Conservation (phyloP, 495 filamentous ascomycete species). For the Annulohypoxylon maeteangense region DNA sequence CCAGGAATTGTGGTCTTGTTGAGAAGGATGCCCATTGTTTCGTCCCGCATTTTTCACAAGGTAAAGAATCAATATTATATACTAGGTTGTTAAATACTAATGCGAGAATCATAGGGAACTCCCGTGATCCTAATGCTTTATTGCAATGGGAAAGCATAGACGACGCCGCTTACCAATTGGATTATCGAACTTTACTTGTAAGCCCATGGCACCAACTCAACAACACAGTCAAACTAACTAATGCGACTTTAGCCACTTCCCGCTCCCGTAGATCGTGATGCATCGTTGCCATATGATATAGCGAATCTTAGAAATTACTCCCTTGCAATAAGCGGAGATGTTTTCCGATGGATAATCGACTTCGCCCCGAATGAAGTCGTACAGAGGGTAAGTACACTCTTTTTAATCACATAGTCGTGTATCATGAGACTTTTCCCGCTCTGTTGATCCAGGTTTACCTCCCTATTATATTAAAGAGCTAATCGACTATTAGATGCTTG, state of each 20-base stretch:
- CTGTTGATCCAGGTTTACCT: background rate
- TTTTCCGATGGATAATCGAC: conserved; percentile 96
- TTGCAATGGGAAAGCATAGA: conserved; percentile 94
- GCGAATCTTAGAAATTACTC: conserved; percentile 83
- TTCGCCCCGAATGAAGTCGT: conserved; percentile 82
- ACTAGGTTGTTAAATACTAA: conserved; percentile 12
- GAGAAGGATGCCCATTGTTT: conserved; percentile 86
- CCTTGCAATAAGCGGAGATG: conserved; percentile 88
- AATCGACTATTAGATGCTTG: conserved; percentile 73
- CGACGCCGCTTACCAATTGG: conserved; percentile 77
- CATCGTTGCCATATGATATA: conserved; percentile 86
- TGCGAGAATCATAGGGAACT: conserved; percentile 58
- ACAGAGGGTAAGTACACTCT: conserved; percentile 63
- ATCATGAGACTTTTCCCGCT: too few relatives aligned
- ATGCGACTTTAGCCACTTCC: conserved; percentile 69
- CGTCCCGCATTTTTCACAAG: conserved; percentile 86
- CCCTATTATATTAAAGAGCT: conserved; percentile 11
- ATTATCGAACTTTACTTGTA: conserved; percentile 79
- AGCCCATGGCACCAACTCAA: background rate
- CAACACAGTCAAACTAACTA: conserved; percentile 44
- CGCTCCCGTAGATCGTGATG: conserved; percentile 73
- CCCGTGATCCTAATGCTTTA: conserved; percentile 71
- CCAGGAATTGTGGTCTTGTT: conserved; percentile 89
- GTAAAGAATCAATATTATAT: too few relatives aligned
- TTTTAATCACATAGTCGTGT: too few relatives aligned